phyloP scores from a whole-genome alignment of 1,284 basidiomycete genomes.

The Leccinum subrobustum region DNA sequence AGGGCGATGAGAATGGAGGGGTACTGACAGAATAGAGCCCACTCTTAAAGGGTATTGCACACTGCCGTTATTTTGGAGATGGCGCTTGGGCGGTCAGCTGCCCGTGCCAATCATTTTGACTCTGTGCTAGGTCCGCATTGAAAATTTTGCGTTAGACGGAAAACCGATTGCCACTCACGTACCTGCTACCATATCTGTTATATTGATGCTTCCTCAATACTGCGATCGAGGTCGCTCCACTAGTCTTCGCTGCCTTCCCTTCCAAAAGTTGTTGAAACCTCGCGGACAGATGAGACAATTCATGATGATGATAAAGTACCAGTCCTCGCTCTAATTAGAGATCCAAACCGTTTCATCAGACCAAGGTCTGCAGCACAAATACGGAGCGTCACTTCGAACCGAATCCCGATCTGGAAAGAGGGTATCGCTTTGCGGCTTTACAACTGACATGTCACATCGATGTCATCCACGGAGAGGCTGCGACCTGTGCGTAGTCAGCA shows the following conservation, averaged over 20 bases:
- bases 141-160: constrained; percentile 8
- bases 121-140: constrained; percentile 1
- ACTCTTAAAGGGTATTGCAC: constrained; percentile 17
- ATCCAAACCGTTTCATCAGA: not conserved
- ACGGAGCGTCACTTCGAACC: not conserved
- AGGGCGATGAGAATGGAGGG: not conserved
- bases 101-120: constrained; percentile 10
- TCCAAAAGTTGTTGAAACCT: constrained; percentile 1
- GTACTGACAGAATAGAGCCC: not conserved
- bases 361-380: not conserved
- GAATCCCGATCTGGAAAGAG: not conserved
- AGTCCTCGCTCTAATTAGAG: constrained; percentile 1
- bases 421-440: not conserved
- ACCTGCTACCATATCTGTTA: constrained; percentile 8
- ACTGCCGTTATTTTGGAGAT: constrained; percentile 12
- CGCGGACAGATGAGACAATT: not conserved
- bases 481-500: not conserved
- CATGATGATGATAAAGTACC: not conserved
- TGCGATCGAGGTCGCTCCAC: not conserved
- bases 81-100: constrained; percentile 19
- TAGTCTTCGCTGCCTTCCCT: not conserved
- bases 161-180: constrained; percentile 9
- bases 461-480: not conserved
- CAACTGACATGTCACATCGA: not conserved
- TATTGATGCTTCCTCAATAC: constrained; percentile 7